These are phyloP conservation scores for Euphorbia peplus DNA, from an alignment of 345 rosid genomes.

Conservation along the genomic window DNA sequence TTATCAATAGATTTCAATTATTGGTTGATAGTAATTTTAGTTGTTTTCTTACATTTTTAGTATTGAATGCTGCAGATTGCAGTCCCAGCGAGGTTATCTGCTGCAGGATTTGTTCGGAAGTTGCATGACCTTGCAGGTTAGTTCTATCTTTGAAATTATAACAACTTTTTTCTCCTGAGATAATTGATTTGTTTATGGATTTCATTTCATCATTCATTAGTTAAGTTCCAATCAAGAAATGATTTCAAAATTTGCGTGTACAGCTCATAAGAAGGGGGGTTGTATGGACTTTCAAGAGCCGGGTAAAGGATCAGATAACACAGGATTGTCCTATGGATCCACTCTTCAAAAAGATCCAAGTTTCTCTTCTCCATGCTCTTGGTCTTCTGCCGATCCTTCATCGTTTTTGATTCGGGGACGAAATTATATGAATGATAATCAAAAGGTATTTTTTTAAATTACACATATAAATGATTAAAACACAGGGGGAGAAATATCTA, in stretches of 20 bases:
- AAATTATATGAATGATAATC: slow-evolving; percentile 59
- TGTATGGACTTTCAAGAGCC: slow-evolving; percentile 60
- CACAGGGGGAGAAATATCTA: neutral
- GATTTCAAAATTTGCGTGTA: slow-evolving; percentile 9
- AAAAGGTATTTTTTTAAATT: slow-evolving; percentile 50
- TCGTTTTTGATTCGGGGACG: slow-evolving; percentile 73
- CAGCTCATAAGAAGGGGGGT: slow-evolving; percentile 87
- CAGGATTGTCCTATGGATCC: slow-evolving; percentile 49
- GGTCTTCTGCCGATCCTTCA: slow-evolving; percentile 74
- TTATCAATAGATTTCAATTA: no score
- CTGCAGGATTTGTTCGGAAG: slow-evolving; percentile 65
- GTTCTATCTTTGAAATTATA: slow-evolving; percentile 12
- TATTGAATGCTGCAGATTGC: slow-evolving; percentile 30
- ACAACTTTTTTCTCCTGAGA: neutral
- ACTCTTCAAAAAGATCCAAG: slow-evolving; percentile 67
- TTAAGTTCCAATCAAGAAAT: slow-evolving; percentile 7
- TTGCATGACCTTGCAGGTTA: slow-evolving; percentile 73
- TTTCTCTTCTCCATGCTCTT: slow-evolving; percentile 59
- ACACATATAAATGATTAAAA: neutral
- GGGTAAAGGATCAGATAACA: slow-evolving; percentile 29
- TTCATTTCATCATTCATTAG: neutral
- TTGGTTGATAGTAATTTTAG: neutral
- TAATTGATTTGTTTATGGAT: slow-evolving; percentile 8
- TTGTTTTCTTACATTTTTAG: slow-evolving; percentile 10
- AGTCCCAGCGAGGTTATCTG: slow-evolving; percentile 45